Base-by-base conservation (phyloP, 1,139 yeast species). In the Protomyces pachydermus region DNA sequence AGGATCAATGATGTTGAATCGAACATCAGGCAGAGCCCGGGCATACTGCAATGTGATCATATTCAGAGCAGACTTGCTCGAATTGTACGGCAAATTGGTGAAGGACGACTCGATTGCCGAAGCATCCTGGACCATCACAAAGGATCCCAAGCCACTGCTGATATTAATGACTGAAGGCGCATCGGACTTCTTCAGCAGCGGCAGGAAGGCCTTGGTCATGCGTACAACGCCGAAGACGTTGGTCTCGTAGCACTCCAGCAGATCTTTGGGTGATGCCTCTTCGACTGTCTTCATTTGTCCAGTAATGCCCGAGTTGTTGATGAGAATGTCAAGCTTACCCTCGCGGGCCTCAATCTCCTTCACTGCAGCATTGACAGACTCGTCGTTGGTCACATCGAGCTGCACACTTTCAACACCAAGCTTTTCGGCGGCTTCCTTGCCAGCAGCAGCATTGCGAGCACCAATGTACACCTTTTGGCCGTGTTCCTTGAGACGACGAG, bases 241-340 rank as follows among this genome's bases (percentile, higher is more conserved):
- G 20, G 48, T 42, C 25, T 42, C 23, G 10, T 42, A 42, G 20
- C 12, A 6, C 48, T 18, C 48, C 8, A 42, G 48, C 48, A 42
- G 23, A 42, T 42, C 48, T 10, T 42, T 20, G 12, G 48, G 23
- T 18, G 25, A n/a, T 4, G 25, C 18, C 48, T 42, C 48, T 18
- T 42, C 48, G 3, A 18, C 48, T 6, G 48, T 14, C 23, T 52
- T 37, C 32, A 32, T 10, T 50, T 53, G 46, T n/a, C 68, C 60
- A 63, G 65, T 42, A 35, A 68, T 56, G 18, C 69, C 69, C 12
- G 69, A 68, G 53, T 68, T 68, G 58, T 58, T 66, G 42, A 67
- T 65, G 9, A 68, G 65, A 3, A 68, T 46, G 50, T 68, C 67
- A 46, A 68, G 62, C 18, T 67, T 54, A 10, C 69, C 69, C n/a